Base-by-base conservation (phyloP, 306 rosid genomes). In the Cicer judaicum region DNA sequence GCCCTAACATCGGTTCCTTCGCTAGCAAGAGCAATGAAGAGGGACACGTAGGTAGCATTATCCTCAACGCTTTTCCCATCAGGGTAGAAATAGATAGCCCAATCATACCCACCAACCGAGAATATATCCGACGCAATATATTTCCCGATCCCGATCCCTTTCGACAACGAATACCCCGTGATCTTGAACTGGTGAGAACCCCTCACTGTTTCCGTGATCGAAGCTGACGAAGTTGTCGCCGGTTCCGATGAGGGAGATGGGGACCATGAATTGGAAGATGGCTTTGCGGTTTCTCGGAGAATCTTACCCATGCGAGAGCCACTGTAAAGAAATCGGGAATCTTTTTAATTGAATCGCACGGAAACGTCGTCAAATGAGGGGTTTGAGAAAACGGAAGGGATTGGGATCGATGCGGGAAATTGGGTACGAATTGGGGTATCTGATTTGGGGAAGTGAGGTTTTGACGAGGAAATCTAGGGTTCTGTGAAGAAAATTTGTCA, bases 21-120 rank as follows among this genome's bases (percentile, higher is more conserved):
- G 71, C 96, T 92, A 7, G 96, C 98, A 10, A 92, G 88, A 2
- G 98, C 98, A 54, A 92, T 92, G 76, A 92, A 92, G 7, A 92
- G 85, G n/a, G 98, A 92, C 1, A 88, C 96, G 40, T 90, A 86
- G 21, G 85, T 70, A 16, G 93, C 96, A 88, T 87, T 92, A 84
- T 92, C 98, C 87, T 90, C 96, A 8, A 67, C 81, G 54, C 98
- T 92, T 79, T 92, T 92, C 21, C 98, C 98, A 52, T 92, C 98
- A 0, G 98, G 98, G 63, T 92, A 92, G 19, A 92, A 92, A 59
- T 92, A 92, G 61, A 92, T 87, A 7, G 98, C 98, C 98, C 96
- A 92, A 36, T 91, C 87, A 75, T 88, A 92, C 63, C 98, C 98
- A 5, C 98, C 98, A 5, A 92, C 98, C 36, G 86, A 79, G 41